A percentile compares a stretch with the other conserved stretches of the same genome.
Conservation (phyloP, 345 rosid genomes). For the Stellera chamaejasme region DNA sequence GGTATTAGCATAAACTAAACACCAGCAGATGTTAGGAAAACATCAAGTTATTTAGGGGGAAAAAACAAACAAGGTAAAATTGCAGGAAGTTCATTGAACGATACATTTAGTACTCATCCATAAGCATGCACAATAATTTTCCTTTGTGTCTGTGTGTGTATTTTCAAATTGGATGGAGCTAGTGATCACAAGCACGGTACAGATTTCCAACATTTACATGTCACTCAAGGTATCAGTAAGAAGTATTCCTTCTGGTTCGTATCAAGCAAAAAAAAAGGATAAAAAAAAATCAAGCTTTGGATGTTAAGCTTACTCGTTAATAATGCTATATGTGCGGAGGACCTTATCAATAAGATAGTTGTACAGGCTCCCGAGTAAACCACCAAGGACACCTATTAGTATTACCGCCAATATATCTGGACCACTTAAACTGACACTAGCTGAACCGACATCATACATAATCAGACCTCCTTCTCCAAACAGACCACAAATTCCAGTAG, state of each 20-base stretch:
- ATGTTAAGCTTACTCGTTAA: conserved; percentile 38
- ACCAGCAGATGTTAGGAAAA: not conserved
- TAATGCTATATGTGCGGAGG: conserved; percentile 54
- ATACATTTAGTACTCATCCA: too few relatives aligned
- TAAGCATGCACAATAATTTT: too few relatives aligned
- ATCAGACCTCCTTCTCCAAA: conserved; percentile 67
- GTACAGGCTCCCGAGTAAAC: conserved; percentile 55
- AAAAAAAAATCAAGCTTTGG: conserved; percentile 1
- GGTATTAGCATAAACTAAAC: conserved; percentile 2
- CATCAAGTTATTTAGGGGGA: not conserved
- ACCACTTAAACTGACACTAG: conserved; percentile 25
- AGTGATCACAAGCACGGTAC: not conserved
- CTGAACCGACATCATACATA: conserved; percentile 54
- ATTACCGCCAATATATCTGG: conserved; percentile 49
- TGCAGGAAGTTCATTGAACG: too few relatives aligned
- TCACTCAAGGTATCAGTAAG: not conserved
- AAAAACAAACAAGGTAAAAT: not conserved
- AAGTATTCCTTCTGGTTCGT: not conserved
- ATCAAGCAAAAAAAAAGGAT: not conserved
- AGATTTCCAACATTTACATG: not conserved
- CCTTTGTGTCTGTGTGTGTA: too few relatives aligned
- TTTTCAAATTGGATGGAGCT: too few relatives aligned
- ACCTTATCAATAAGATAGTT: conserved; percentile 53
- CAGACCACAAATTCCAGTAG: conserved; percentile 44
- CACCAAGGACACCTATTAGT: conserved; percentile 52